Evolutionary conservation across 1,139 yeast species (phyloP), one percentile per base, ranked within the genome.

Genomic region (Kurtzmaniella quercitrusa): DNA sequence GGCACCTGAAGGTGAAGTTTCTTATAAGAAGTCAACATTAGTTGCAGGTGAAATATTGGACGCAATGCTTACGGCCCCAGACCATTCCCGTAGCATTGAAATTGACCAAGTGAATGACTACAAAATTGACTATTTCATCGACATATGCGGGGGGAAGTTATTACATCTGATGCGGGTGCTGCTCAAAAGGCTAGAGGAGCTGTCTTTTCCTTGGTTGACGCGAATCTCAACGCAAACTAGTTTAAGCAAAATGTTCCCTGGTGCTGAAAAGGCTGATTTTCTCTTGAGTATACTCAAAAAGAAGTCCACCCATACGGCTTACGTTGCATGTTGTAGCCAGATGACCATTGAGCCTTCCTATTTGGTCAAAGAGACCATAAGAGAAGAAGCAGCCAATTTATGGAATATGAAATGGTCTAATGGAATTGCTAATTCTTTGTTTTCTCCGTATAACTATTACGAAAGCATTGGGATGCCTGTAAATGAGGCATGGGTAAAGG

Each of bases 41-140:
- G 67, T 72, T 51, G 74, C 76, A 2, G 51, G 65, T 2, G 74
- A 72, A 44, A 53, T 72, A 2, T 50, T 72, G 21, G 68, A 66
- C 40, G 66, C 68, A 1, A 47, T 71, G 39, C 62, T 71, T 42
- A 14, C 18, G 38, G 48, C 41, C 38, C 48, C 51, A 45, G 36
- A 46, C 52, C 47, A 49, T 54, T 40, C 47, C 46, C 19, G 57
- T 36, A 46, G 51, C 18, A 55, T 70, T 3, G 50, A 50, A 36
- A 41, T 45, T 11, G 34, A 35, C 16, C 66, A 63, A 43, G 43
- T 67, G 32, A 48, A 59, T 40, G 50, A 57, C 22, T 63, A 60
- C 48, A 66, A 66, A 44, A 53, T 70, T 39, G 77, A 72, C 49
- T 49, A 63, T 30, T 59, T 72, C 37, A 55, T 72, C 21, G 78